phyloP scores from a whole-genome alignment of 2,329 filamentous ascomycete genomes.

The Hypoxylon sp. region DNA sequence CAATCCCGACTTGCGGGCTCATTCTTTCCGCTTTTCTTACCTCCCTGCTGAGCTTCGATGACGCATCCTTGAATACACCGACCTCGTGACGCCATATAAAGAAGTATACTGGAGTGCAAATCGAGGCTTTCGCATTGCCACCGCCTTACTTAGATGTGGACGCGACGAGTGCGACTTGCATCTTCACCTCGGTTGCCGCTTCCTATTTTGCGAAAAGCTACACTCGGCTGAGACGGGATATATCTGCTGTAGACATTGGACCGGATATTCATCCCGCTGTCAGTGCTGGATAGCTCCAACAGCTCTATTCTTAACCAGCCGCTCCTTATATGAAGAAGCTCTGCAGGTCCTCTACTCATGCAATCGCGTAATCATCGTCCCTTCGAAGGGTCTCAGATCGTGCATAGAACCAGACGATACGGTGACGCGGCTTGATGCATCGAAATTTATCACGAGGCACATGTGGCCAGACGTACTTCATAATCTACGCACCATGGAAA shows the following conservation, averaged over 20 bases:
- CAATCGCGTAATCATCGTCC: slow-evolving; percentile 25
- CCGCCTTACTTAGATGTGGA: neutral
- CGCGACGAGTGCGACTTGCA: neutral
- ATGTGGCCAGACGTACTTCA: slow-evolving; percentile 35
- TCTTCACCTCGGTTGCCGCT: slow-evolving; percentile 5
- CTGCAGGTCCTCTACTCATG: slow-evolving; percentile 25
- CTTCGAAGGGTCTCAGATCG: slow-evolving; percentile 14
- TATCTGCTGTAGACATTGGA: slow-evolving; percentile 11
- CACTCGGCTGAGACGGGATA: neutral
- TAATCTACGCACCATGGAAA: slow-evolving; percentile 22
- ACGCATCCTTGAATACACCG: slow-evolving; percentile 19
- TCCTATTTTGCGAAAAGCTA: neutral
- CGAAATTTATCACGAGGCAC: slow-evolving; percentile 32
- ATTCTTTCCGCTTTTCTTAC: slow-evolving; percentile 18
- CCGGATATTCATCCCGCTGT: slow-evolving; percentile 28
- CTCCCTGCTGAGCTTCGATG: slow-evolving; percentile 23
- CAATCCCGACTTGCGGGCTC: neutral
- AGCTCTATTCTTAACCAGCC: slow-evolving; percentile 13
- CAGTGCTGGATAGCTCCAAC: slow-evolving; percentile 22
- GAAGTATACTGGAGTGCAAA: slow-evolving; percentile 16
- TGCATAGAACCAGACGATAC: neutral
- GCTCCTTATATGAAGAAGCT: slow-evolving; percentile 16
- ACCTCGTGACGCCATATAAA: slow-evolving; percentile 21
- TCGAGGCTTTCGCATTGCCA: slow-evolving; percentile 18
- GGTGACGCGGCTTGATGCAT: slow-evolving; percentile 25